These are phyloP conservation scores for Pyrus pyrifolia DNA, from an alignment of 306 rosid genomes.

Conservation along the genomic window DNA sequence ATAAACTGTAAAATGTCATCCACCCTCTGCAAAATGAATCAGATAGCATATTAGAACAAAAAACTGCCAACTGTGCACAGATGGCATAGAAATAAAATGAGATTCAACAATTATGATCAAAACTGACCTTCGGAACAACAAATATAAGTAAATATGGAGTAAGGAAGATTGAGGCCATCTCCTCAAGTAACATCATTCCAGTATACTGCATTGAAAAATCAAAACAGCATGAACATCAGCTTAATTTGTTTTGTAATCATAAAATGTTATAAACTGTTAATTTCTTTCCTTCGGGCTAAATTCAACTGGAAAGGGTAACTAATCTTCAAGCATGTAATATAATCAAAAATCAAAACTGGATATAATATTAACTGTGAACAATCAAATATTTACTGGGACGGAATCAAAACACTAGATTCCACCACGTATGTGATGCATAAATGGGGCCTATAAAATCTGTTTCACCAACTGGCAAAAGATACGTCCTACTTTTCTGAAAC, in stretches of 20 bases:
- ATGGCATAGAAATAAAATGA: slow-evolving; percentile 1
- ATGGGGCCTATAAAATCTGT: not conserved
- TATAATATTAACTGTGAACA: not conserved
- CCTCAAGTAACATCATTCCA: slow-evolving; percentile 97
- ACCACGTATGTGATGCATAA: not conserved
- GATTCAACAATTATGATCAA: not conserved
- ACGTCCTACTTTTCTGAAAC: too few species aligned
- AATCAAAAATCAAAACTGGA: not conserved
- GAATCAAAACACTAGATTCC: not conserved
- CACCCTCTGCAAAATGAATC: slow-evolving; percentile 59
- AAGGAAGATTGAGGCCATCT: slow-evolving; percentile 93
- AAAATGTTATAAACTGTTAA: not conserved
- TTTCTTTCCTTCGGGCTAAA: not conserved
- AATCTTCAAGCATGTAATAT: not conserved
- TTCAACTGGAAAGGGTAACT: not conserved
- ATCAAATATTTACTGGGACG: not conserved
- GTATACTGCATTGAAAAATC: slow-evolving; percentile 50
- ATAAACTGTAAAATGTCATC: slow-evolving; percentile 86
- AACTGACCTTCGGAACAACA: slow-evolving; percentile 73
- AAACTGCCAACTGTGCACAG: not conserved
- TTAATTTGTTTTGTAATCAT: not conserved
- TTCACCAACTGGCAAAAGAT: not conserved
- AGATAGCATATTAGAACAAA: slow-evolving; percentile 13
- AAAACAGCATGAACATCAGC: slow-evolving; percentile 16
- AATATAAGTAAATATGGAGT: slow-evolving; percentile 85